A percentile compares a stretch with the other conserved stretches of the same genome.
Evolutionary conservation across 1,284 basidiomycete species (phyloP).

Genomic region (Malassezia dermatis): DNA sequence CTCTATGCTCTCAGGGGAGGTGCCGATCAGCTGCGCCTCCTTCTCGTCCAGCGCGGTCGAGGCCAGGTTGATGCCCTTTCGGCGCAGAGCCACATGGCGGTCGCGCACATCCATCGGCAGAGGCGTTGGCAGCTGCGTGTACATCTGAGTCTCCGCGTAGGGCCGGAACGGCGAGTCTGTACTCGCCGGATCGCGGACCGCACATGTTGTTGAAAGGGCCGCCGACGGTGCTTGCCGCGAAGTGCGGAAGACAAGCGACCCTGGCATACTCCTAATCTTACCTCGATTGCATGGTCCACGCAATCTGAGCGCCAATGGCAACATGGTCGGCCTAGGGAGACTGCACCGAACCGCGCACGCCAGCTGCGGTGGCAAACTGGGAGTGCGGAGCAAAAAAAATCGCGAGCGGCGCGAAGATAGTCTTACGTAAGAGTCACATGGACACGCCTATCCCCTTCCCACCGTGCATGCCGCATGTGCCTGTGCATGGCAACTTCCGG

Average conservation of each 20-base stretch:
- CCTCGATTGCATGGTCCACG: background rate
- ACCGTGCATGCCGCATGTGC: background rate
- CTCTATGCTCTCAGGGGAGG: constrained; percentile 14
- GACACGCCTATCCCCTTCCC: background rate
- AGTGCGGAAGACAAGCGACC: background rate
- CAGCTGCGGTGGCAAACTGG: background rate
- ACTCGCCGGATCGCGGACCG: background rate
- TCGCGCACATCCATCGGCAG: constrained; percentile 15
- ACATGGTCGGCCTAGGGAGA: background rate
- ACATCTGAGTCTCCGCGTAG: background rate
- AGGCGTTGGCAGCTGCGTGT: constrained; percentile 13
- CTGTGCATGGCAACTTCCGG: constrained; percentile 14
- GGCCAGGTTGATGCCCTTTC: background rate
- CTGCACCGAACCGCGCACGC: background rate
- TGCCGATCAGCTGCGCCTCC: background rate
- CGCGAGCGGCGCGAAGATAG: background rate
- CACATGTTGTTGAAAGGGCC: background rate
- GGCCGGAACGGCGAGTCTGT: background rate
- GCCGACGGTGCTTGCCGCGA: background rate
- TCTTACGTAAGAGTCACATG: background rate
- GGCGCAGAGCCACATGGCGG: constrained; percentile 1
- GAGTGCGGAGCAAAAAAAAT: constrained; percentile 3
- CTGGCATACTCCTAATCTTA: background rate
- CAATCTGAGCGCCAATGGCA: background rate
- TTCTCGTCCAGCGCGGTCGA: background rate